These are phyloP conservation scores for Stemphylium lycopersici DNA, from an alignment of 2,329 filamentous ascomycete species.

Conservation along the genomic window DNA sequence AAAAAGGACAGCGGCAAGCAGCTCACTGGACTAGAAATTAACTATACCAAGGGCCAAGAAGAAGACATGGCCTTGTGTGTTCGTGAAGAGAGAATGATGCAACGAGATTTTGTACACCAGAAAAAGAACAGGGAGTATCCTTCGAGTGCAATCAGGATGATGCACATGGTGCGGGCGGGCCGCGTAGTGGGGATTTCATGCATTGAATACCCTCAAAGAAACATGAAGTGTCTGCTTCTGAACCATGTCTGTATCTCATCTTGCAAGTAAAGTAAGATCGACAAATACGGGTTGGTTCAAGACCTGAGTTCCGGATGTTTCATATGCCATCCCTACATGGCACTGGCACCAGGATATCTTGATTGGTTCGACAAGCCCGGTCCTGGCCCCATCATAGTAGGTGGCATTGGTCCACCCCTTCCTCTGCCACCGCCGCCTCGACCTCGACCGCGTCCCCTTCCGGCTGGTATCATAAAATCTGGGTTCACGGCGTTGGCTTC, in stretches of 20 bases:
- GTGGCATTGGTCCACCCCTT: constrained; percentile 39
- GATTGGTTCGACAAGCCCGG: constrained; percentile 39
- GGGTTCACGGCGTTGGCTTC: constrained; percentile 70
- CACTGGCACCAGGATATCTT: constrained; percentile 42
- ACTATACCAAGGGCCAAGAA: neutral
- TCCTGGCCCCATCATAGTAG: constrained; percentile 33
- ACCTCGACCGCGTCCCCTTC: constrained; percentile 42
- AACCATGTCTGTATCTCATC: no score
- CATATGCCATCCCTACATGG: constrained; percentile 31
- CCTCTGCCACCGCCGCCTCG: constrained; percentile 31
- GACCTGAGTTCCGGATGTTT: neutral
- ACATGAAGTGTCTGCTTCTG: neutral
- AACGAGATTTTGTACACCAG: constrained; percentile 5
- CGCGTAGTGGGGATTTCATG: neutral
- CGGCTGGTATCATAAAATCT: constrained; percentile 76
- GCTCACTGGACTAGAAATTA: no score
- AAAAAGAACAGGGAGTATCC: neutral
- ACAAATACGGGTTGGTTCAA: no score
- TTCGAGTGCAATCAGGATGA: neutral
- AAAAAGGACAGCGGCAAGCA: no score
- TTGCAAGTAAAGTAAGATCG: no score
- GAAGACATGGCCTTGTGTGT: no score
- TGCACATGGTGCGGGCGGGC: neutral
- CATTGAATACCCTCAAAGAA: neutral
- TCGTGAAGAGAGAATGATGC: neutral